These are phyloP conservation scores for Cerrena zonata DNA, from an alignment of 1,284 basidiomycete genomes.

Conservation along the genomic window DNA sequence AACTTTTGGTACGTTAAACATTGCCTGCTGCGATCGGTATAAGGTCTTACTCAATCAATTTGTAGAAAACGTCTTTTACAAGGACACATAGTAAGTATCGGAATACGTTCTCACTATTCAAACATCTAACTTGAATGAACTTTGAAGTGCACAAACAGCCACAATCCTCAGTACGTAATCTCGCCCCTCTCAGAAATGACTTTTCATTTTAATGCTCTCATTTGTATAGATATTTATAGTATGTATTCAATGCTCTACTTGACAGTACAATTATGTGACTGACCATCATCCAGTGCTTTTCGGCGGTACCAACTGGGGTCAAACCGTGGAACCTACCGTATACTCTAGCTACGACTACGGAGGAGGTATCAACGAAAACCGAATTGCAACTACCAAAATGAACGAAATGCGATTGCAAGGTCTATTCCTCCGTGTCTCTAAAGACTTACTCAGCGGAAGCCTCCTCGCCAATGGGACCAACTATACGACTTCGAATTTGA, in stretches of 20 bases:
- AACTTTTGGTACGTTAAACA: slow-evolving; percentile 34
- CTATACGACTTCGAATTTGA: slow-evolving; percentile 37
- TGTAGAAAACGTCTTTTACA: slow-evolving; percentile 46
- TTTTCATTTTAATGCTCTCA: not conserved
- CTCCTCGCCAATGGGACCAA: slow-evolving; percentile 42
- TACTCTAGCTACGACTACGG: slow-evolving; percentile 48
- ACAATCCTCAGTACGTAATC: slow-evolving; percentile 2
- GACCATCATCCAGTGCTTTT: slow-evolving; percentile 35
- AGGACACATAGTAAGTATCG: slow-evolving; percentile 44
- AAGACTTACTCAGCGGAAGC: slow-evolving; percentile 37
- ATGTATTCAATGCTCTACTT: slow-evolving; percentile 9
- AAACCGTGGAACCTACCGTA: slow-evolving; percentile 42
- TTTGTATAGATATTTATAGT: slow-evolving; percentile 41
- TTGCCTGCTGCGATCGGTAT: not conserved
- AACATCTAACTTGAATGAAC: no score
- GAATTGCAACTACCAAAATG: slow-evolving; percentile 45
- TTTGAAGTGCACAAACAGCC: not conserved
- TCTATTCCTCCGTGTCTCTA: slow-evolving; percentile 43
- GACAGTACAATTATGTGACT: not conserved
- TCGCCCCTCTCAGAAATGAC: not conserved
- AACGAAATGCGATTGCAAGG: slow-evolving; percentile 53
- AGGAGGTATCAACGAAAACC: slow-evolving; percentile 50
- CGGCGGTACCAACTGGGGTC: slow-evolving; percentile 49
- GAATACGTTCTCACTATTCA: no score
- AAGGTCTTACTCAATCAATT: not conserved